These are phyloP conservation scores for Septoria linicola DNA, from an alignment of 2,329 filamentous ascomycete genomes.

Conservation along the genomic window DNA sequence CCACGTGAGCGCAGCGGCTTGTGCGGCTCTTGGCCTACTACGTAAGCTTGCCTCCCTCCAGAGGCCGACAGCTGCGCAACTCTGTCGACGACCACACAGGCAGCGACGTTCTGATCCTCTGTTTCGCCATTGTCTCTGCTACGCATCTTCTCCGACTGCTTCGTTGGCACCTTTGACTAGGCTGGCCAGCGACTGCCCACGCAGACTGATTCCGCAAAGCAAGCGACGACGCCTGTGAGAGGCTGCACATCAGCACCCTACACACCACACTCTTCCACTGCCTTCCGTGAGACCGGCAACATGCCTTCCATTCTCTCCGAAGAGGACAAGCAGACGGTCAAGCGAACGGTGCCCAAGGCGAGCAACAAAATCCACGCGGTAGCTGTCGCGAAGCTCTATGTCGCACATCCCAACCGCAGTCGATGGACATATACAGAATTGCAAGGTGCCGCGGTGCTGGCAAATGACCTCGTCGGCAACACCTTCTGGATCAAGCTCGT, in stretches of 20 bases:
- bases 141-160: conserved; percentile 4
- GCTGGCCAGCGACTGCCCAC: conserved; percentile 15
- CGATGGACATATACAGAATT: conserved; percentile 94
- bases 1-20: no score
- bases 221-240: no score
- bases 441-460: conserved; percentile 86
- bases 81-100: no score
- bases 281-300: not conserved
- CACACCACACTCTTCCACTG: not conserved
- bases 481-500: conserved; percentile 98
- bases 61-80: not conserved
- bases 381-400: conserved; percentile 87
- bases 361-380: conserved; percentile 97
- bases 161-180: conserved; percentile 25
- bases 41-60: not conserved
- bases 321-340: conserved; percentile 94
- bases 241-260: no score
- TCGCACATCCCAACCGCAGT: conserved; percentile 80
- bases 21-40: not conserved
- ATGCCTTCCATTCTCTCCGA: conserved; percentile 67
- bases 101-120: not conserved
- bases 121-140: not conserved
- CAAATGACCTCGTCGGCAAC: conserved; percentile 90
- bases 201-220: no score
- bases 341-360: conserved; percentile 87